These are phyloP conservation scores for Guillardia theta DNA, from an alignment of 78 protist genomes.

Conservation along the genomic window DNA sequence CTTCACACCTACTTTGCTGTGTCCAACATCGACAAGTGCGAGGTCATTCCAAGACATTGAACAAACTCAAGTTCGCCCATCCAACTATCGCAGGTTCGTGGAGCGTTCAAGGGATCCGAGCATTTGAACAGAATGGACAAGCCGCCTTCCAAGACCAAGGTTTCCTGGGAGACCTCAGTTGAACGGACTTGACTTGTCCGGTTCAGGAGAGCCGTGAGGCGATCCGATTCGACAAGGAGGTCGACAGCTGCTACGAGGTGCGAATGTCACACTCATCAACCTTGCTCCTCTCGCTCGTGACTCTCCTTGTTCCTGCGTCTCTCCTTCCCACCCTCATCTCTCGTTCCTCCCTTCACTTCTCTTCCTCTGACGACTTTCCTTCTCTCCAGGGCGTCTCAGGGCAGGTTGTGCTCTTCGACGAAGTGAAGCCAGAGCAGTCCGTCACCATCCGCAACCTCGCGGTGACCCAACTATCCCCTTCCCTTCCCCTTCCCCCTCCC, in stretches of 20 bases:
- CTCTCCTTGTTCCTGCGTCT: neutral
- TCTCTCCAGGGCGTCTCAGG: neutral
- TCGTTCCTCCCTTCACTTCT: neutral
- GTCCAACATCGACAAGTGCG: conserved; percentile 15
- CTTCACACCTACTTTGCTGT: neutral
- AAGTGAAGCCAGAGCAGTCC: neutral
- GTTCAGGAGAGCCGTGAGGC: neutral
- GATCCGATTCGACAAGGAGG: neutral
- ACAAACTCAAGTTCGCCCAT: neutral
- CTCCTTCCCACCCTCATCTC: neutral
- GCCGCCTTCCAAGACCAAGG: neutral
- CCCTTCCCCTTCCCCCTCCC: too few species aligned
- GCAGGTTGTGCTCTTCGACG: neutral
- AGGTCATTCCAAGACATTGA: neutral
- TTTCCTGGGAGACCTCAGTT: neutral
- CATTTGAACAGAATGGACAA: neutral
- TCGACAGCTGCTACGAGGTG: neutral
- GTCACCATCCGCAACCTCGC: neutral
- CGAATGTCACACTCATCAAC: neutral
- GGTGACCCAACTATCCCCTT: too few species aligned
- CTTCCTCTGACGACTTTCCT: neutral
- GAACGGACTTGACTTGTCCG: neutral
- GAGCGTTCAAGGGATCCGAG: neutral
- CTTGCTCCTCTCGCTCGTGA: neutral
- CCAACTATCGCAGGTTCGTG: neutral